phyloP scores from a whole-genome alignment of 2,329 filamentous ascomycete species.

The Fusarium redolens region DNA sequence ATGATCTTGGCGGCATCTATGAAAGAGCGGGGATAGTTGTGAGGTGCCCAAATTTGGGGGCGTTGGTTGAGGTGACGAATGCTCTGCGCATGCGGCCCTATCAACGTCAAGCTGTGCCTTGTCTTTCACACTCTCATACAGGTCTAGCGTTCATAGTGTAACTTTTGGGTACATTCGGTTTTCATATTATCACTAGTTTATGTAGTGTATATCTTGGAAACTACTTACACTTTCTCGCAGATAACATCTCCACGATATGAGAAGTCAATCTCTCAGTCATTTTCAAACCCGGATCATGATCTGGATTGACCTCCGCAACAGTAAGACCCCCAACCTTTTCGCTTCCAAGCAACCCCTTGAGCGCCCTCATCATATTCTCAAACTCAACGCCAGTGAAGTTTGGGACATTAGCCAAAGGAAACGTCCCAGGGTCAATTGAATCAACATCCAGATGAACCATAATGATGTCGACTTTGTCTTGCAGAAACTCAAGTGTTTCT shows the following conservation, averaged over 20 bases:
- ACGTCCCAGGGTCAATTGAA: conserved; percentile 32
- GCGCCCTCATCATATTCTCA: conserved; percentile 34
- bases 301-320: conserved; percentile 38
- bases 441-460: conserved; percentile 40
- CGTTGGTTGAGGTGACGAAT: not conserved
- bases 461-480: conserved; percentile 30
- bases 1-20: not conserved
- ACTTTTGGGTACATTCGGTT: too few relatives aligned
- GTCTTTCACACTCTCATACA: not conserved
- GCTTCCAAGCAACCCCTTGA: conserved; percentile 13
- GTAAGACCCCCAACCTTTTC: conserved; percentile 22
- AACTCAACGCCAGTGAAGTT: conserved; percentile 39
- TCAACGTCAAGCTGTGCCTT: not conserved
- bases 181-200: not conserved
- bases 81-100: not conserved
- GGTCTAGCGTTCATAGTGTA: not conserved
- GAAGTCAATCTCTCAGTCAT: conserved; percentile 26
- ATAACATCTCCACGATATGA: conserved; percentile 12
- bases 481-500: conserved; percentile 26
- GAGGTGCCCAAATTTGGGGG: not conserved
- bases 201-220: not conserved
- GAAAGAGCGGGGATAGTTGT: not conserved
- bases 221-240: not conserved
- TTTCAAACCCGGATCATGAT: conserved; percentile 30
- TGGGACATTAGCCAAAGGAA: conserved; percentile 35